Base-by-base conservation (phyloP, 345 rosid genomes). In the Salix purpurea region DNA sequence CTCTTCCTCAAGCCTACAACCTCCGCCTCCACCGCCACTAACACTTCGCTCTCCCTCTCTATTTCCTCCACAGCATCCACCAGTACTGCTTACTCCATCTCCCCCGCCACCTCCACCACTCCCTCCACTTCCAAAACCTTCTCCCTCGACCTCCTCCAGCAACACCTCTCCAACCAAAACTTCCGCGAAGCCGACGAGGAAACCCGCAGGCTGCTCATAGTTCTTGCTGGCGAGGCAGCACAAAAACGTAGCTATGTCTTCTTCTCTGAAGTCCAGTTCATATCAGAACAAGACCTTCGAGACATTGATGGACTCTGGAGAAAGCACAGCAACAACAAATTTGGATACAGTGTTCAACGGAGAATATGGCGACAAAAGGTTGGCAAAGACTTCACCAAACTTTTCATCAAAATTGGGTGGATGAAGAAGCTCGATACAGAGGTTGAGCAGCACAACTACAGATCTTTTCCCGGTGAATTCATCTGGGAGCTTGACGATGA, bases 361-460 rank as follows among this genome's bases (percentile, higher is more conserved):
- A 88, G 72, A 44, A 82, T 91, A 37, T 93, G 96, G 94, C 65
- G 83, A 14, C 40, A 69, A 11, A 96, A 91, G 61, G 83, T 46
- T 5, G 75, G 86, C 67, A 90, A 83, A 78, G 98, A 96, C 73
- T 93, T 96, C 89, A 83, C 89, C 4, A 89, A 67, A 50, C 89
- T 93, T 69, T 96, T 96, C 81, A n/a, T 96, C 73, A 91, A 83
- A 70, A 80, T 91, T 6, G 94, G 92, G 11, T 96, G 99, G 99
- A 96, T 96, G 99, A 96, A 96, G 88, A 92, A 88, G 78, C 96
- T 96, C 7, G 93, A 90, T 65, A 90, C 96, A 2, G 99, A 96
- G 69, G 80, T 93, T 0, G 92, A 83, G 83, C 99, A 96, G 65
- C 91, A 89, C 73, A 91, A 91, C 52, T 96, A 96, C 89, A 89